Evolutionary conservation across 495 filamentous ascomycete genomes (phyloP), one percentile per base, ranked within the genome.

Genomic region (Lepraria neglecta): DNA sequence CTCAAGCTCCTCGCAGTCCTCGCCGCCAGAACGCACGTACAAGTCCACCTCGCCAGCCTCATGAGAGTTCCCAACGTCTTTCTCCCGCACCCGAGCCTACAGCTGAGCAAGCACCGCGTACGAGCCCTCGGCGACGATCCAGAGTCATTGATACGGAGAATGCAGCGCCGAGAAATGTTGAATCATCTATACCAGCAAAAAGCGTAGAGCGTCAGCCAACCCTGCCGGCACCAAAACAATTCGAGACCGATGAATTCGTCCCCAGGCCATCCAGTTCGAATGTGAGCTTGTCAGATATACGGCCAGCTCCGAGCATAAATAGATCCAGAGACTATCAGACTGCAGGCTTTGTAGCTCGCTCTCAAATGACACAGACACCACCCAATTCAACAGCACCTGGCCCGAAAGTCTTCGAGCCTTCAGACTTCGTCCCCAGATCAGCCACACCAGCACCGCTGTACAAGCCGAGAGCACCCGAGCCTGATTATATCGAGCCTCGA

Each of bases 401-500:
- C 15, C 28, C 59, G 12, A 61, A 21, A 28, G 31, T 42, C 19
- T 14, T 55, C 46, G 59, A 61, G 28, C 31, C 59, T 19, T 28
- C 42, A 38, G 59, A 61, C 5, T 61, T 56, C 28, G 33, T 56
- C 5, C 52, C 59, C 27, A 54, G 59, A 19, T 54, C 59, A 17
- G 27, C 59, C 15, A 55, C 31, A n/a, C 43, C 51, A 21, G 30
- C 44, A 17, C 40, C 42, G n/a, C 42, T 53, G 12, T 56, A 17
- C 31, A 56, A 56, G 33, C 59, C 59, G 6, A 40, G 40, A 56
- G 59, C 51, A 27, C 51, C 51, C n/a, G 59, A 61, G 51, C 59
- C 51, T 3, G 64, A 57, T 7, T 33, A 33, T 43, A 50, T 60
- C 50, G 68, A 57, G 50, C 48, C 56, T 19, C 63, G 55, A 44